phyloP scores from a whole-genome alignment of 108 stramenopile genomes.

The Stephanodiscus minutulus region DNA sequence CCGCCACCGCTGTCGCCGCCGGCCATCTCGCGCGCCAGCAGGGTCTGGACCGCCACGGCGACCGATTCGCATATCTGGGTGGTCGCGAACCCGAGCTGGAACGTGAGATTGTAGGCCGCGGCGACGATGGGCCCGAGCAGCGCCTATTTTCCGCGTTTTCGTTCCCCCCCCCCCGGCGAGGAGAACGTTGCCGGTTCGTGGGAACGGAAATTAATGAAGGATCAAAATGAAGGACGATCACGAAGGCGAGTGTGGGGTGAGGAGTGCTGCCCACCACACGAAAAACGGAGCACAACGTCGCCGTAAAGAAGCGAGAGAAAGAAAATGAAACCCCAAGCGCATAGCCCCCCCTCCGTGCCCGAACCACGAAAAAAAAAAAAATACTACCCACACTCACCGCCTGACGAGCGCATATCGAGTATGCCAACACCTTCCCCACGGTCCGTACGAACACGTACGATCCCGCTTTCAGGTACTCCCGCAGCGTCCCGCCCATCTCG shows the following conservation, averaged over 20 bases:
- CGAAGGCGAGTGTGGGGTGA: too few species aligned
- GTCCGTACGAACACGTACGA: constrained; percentile 81
- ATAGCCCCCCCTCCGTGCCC: too few species aligned
- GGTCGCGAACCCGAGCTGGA: constrained; percentile 92
- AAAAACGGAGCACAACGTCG: too few species aligned
- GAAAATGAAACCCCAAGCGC: too few species aligned
- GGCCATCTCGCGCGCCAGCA: constrained; percentile 84
- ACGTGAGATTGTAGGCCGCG: constrained; percentile 91
- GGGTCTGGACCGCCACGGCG: constrained; percentile 83
- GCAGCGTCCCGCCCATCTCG: constrained; percentile 53
- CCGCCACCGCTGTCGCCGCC: constrained; percentile 31
- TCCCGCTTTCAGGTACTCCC: constrained; percentile 78
- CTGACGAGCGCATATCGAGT: constrained; percentile 85
- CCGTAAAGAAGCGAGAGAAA: too few species aligned
- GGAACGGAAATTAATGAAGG: too few species aligned
- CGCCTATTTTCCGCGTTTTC: constrained; percentile 34
- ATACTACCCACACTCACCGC: constrained; percentile 32
- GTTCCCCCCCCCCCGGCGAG: too few species aligned
- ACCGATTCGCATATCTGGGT: constrained; percentile 92
- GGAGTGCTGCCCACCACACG: too few species aligned
- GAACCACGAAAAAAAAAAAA: not conserved
- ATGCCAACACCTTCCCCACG: constrained; percentile 85
- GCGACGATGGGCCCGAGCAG: constrained; percentile 81
- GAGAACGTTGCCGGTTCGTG: too few species aligned
- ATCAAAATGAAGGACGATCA: too few species aligned